phyloP scores from a whole-genome alignment of 2,329 filamentous ascomycete genomes.

The Chaetomiaceae sp. region DNA sequence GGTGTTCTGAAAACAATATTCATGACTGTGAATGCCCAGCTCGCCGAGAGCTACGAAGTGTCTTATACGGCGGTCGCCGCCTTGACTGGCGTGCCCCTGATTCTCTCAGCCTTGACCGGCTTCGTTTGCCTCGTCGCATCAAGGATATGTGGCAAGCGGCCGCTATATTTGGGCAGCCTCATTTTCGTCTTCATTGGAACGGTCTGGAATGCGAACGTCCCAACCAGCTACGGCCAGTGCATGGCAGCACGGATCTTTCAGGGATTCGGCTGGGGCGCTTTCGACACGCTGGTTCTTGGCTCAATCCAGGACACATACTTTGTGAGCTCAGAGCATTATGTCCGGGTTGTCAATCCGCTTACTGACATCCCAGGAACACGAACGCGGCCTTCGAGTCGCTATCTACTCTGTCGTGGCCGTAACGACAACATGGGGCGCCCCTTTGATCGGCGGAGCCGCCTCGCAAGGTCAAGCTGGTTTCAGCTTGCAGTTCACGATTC shows the following conservation, averaged over 20 bases:
- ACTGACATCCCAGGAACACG: constrained; percentile 44
- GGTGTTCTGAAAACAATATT: constrained; percentile 51
- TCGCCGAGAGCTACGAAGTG: constrained; percentile 38
- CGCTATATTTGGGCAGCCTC: constrained; percentile 44
- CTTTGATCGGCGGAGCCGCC: constrained; percentile 46
- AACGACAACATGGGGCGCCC: constrained; percentile 47
- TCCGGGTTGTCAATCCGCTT: not conserved
- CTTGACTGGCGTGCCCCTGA: constrained; percentile 47
- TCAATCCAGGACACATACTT: constrained; percentile 54
- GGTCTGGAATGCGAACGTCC: constrained; percentile 44
- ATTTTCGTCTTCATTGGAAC: constrained; percentile 42
- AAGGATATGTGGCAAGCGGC: constrained; percentile 47
- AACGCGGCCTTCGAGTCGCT: constrained; percentile 41
- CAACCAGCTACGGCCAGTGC: constrained; percentile 37
- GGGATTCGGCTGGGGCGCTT: constrained; percentile 53
- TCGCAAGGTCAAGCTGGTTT: constrained; percentile 37
- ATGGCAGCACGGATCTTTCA: constrained; percentile 50
- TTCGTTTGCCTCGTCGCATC: constrained; percentile 37
- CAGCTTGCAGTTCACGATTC: constrained; percentile 45
- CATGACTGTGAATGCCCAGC: constrained; percentile 40
- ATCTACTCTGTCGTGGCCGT: constrained; percentile 41
- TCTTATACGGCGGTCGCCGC: constrained; percentile 44
- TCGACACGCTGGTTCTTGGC: constrained; percentile 47
- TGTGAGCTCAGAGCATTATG: constrained; percentile 32
- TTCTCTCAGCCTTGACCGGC: constrained; percentile 43